Conservation (phyloP, 1,139 yeast genomes). For the Candida buenavistaensis region DNA sequence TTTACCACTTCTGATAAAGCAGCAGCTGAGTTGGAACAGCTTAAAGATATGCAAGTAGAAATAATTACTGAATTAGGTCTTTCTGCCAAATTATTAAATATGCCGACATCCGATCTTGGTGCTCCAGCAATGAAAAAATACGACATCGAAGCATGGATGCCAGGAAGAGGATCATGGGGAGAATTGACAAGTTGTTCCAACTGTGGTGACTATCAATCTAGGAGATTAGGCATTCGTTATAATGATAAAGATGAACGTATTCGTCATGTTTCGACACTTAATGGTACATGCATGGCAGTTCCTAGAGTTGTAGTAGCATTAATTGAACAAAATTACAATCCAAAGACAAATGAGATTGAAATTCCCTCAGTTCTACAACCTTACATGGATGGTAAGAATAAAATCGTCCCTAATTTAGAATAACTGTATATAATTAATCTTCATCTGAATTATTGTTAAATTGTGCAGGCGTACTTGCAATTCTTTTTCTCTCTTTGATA, state of each 20-base stretch:
- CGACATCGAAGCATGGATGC: conserved; percentile 99
- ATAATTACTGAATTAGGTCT: conserved; percentile 70
- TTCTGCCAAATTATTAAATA: conserved; percentile 76
- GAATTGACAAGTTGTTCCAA: conserved; percentile 90
- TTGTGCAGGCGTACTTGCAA: conserved; percentile 32
- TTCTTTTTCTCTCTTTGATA: conserved; percentile 20
- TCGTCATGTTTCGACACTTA: conserved; percentile 73
- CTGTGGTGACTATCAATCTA: conserved; percentile 88
- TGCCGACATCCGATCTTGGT: conserved; percentile 92
- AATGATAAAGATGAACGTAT: conserved; percentile 14
- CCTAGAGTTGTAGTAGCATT: conserved; percentile 90
- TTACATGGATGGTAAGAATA: conserved; percentile 61
- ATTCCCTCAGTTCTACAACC: conserved; percentile 71
- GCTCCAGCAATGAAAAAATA: conserved; percentile 91
- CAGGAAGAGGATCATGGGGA: conserved; percentile 92
- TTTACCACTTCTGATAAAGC: conserved; percentile 60
- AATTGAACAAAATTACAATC: conserved; percentile 79
- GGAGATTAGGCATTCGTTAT: conserved; percentile 73
- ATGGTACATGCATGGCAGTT: conserved; percentile 95
- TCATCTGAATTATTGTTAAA: conserved; percentile 26
- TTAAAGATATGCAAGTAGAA: conserved; percentile 64
- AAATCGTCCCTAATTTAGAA: conserved; percentile 22
- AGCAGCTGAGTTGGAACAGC: conserved; percentile 52
- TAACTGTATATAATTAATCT: conserved; percentile 10
- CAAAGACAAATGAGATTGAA: conserved; percentile 48